Evolutionary conservation across 2,329 filamentous ascomycete genomes (phyloP).

Genomic region (Pseudogymnoascus destructans): DNA sequence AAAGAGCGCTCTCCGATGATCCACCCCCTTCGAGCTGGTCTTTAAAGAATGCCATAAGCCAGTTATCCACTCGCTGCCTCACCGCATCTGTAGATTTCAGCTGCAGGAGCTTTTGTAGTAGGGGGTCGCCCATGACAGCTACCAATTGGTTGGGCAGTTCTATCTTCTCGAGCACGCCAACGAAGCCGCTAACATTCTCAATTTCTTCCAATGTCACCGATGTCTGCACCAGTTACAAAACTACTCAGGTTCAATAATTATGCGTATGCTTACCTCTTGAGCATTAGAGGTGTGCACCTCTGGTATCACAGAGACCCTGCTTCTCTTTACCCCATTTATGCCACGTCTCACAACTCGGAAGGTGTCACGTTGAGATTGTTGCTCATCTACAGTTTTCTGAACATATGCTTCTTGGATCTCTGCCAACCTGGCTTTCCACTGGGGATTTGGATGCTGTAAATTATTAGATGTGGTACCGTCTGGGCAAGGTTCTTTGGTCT

Average conservation of each 20-base stretch:
- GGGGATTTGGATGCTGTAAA: slow-evolving; percentile 54
- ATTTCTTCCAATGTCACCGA: slow-evolving; percentile 66
- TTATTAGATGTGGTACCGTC: slow-evolving; percentile 18
- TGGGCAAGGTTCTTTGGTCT: neutral
- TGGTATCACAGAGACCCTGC: slow-evolving; percentile 44
- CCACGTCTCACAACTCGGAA: slow-evolving; percentile 52
- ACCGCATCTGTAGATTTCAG: slow-evolving; percentile 43
- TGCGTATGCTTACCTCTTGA: slow-evolving; percentile 39
- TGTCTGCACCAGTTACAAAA: slow-evolving; percentile 32
- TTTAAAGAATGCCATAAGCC: slow-evolving; percentile 43
- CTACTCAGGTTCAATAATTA: slow-evolving; percentile 5
- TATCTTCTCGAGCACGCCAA: slow-evolving; percentile 61
- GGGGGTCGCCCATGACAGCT: slow-evolving; percentile 59
- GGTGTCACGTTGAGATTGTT: slow-evolving; percentile 33
- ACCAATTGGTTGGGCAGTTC: slow-evolving; percentile 73
- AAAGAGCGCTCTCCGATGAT: slow-evolving; percentile 34
- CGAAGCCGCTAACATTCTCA: slow-evolving; percentile 55
- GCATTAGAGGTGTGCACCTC: slow-evolving; percentile 62
- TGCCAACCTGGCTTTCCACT: slow-evolving; percentile 58
- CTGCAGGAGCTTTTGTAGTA: slow-evolving; percentile 67
- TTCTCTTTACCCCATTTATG: slow-evolving; percentile 32
- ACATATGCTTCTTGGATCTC: slow-evolving; percentile 49
- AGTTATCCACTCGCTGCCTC: slow-evolving; percentile 41
- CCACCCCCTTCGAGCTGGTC: slow-evolving; percentile 41
- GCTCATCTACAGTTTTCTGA: slow-evolving; percentile 33